phyloP scores from a whole-genome alignment of 1,139 yeast genomes.

The Hanseniaspora gamundiae region DNA sequence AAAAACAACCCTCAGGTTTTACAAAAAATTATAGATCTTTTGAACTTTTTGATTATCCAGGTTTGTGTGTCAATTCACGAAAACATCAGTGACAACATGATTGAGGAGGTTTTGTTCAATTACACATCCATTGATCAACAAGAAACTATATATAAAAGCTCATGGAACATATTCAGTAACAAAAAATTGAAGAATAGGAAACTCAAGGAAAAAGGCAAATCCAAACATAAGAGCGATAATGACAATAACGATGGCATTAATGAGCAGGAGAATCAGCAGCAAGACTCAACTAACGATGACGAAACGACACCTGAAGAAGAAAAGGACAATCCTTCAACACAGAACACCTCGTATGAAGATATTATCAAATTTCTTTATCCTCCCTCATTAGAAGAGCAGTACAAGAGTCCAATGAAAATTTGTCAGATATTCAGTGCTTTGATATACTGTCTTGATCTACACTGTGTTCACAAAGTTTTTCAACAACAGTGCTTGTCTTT shows the following conservation, averaged over 20 bases:
- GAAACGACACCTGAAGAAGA: not conserved
- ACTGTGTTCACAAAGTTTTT: slow-evolving; percentile 64
- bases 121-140: slow-evolving; percentile 1
- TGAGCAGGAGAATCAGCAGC: too few relatives aligned
- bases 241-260: too few relatives aligned
- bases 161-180: slow-evolving; percentile 63
- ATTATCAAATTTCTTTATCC: slow-evolving; percentile 60
- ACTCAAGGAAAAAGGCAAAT: slow-evolving; percentile 8
- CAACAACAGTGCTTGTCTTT: slow-evolving; percentile 68
- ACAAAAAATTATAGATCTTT: slow-evolving; percentile 3
- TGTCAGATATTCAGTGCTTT: slow-evolving; percentile 84
- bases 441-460: slow-evolving; percentile 71
- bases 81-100: slow-evolving; percentile 4
- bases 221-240: too few relatives aligned
- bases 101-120: slow-evolving; percentile 5
- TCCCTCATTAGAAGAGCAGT: slow-evolving; percentile 52
- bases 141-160: slow-evolving; percentile 44
- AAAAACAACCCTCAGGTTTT: slow-evolving; percentile 1
- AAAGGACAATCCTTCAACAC: not conserved
- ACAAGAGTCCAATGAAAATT: slow-evolving; percentile 72
- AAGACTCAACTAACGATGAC: too few relatives aligned
- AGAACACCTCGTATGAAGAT: slow-evolving; percentile 42
- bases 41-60: slow-evolving; percentile 4
- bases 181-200: slow-evolving; percentile 24
- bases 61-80: slow-evolving; percentile 4